Evolutionary conservation across 306 rosid species (phyloP).

Genomic region (Vigna unguiculata): DNA sequence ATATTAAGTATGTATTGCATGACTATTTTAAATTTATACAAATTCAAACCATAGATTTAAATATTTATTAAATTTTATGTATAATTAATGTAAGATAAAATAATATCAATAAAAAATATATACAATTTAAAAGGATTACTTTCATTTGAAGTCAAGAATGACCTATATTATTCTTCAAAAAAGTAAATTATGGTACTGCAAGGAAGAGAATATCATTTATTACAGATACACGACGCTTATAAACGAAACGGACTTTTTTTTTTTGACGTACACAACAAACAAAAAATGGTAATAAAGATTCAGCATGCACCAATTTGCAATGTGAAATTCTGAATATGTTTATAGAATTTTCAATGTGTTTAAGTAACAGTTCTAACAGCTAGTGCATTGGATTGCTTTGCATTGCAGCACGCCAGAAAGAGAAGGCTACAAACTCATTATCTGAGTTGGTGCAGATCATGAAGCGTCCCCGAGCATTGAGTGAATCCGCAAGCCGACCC

Average conservation of each 20-base stretch:
- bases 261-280: not conserved
- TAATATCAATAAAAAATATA: no score
- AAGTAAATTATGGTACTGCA: not conserved
- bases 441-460: constrained; percentile 78
- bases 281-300: not conserved
- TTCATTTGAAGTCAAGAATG: no score
- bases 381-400: constrained; percentile 7
- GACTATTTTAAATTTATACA: not conserved
- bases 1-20: not conserved
- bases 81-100: not conserved
- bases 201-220: no score
- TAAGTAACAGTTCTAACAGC: constrained; percentile 33
- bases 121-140: no score
- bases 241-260: no score
- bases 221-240: no score
- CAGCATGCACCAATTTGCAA: not conserved
- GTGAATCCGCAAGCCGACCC: constrained; percentile 79
- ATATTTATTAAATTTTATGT: not conserved
- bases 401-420: constrained; percentile 91
- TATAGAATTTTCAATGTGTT: not conserved
- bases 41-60: not conserved
- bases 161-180: not conserved
- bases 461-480: constrained; percentile 86
- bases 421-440: constrained; percentile 72
- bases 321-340: not conserved